Evolutionary conservation across 1,139 yeast species (phyloP).

Genomic region (Geotrichum carabidarum): DNA sequence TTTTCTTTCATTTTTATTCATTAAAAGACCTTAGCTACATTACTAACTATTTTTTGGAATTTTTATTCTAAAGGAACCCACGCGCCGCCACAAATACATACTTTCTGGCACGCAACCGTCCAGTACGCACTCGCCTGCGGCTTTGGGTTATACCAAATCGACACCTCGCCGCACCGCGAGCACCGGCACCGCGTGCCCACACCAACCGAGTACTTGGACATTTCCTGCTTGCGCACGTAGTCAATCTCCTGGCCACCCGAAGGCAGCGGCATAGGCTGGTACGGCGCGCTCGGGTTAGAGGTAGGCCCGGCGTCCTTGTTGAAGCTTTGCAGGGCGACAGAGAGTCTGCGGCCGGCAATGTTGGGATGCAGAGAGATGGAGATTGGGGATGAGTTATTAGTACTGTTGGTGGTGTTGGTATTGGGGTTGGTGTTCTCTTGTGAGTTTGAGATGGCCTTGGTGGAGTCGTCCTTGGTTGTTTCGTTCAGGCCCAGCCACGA

Average conservation of each 20-base stretch:
- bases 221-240: conserved; percentile 33
- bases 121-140: conserved; percentile 47
- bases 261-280: neutral
- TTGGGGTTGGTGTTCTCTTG: neutral
- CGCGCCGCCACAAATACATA: conserved; percentile 70
- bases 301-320: neutral
- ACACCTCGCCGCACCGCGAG: conserved; percentile 61
- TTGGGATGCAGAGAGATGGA: neutral
- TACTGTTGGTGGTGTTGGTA: neutral
- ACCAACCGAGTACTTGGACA: conserved; percentile 27
- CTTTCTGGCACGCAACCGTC: conserved; percentile 70
- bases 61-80: conserved; percentile 19
- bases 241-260: conserved; percentile 26
- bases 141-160: conserved; percentile 41
- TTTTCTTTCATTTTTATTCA: too few relatives aligned
- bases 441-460: neutral
- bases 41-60: too few relatives aligned
- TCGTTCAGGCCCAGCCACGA: conserved; percentile 60
- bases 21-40: too few relatives aligned
- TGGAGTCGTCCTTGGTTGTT: conserved; percentile 22
- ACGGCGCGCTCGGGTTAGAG: neutral
- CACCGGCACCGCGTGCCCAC: conserved; percentile 44
- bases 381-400: neutral
- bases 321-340: neutral
- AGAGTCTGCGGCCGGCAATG: neutral